These are phyloP conservation scores for Mycena rosella DNA, from an alignment of 768 basidiomycete species.

Conservation along the genomic window DNA sequence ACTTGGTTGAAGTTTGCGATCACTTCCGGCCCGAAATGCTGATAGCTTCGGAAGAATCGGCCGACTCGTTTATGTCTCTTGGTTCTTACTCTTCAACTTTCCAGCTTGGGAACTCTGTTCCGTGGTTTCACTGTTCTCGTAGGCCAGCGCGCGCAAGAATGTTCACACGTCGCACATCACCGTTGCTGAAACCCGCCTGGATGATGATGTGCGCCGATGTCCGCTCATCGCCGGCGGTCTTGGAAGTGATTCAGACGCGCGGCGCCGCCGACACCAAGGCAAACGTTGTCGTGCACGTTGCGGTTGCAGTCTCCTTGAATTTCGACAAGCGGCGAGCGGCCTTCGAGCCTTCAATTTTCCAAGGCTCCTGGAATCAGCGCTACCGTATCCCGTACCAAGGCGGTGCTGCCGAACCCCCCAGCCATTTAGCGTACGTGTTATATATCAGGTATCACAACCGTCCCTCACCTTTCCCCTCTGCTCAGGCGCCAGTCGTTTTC, in stretches of 20 bases:
- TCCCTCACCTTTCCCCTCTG: background rate
- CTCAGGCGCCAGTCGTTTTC: background rate
- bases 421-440: too few relatives aligned
- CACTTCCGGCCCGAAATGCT: too few relatives aligned
- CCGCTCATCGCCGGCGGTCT: background rate
- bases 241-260: background rate
- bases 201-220: background rate
- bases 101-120: too few relatives aligned
- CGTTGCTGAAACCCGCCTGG: background rate
- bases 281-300: background rate
- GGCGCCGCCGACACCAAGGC: constrained; percentile 2
- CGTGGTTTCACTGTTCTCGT: too few relatives aligned
- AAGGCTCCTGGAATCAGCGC: background rate
- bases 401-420: too few relatives aligned
- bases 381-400: too few relatives aligned
- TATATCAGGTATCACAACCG: background rate
- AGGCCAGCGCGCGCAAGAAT: too few relatives aligned
- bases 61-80: too few relatives aligned
- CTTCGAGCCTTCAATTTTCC: background rate
- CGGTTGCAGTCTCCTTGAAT: background rate
- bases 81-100: too few relatives aligned
- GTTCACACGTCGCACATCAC: too few relatives aligned
- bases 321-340: background rate
- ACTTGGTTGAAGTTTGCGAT: too few relatives aligned
- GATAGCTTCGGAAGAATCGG: too few relatives aligned